These are phyloP conservation scores for Boletus speciosus DNA, from an alignment of 768 basidiomycete genomes.

Conservation along the genomic window DNA sequence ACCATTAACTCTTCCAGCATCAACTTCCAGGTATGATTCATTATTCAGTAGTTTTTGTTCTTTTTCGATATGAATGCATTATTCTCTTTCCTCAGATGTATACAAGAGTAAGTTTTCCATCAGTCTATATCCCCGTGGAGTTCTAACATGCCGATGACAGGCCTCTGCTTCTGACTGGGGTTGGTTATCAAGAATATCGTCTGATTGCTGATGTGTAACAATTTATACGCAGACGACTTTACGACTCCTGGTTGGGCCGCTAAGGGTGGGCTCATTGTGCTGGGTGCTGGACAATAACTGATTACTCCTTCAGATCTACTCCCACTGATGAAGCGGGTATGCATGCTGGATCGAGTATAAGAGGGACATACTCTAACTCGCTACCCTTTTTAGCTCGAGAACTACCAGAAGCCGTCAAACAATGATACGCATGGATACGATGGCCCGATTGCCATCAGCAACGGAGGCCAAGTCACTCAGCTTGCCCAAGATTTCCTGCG, in stretches of 20 bases:
- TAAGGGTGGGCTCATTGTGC: constrained; percentile 39
- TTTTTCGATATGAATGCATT: background rate
- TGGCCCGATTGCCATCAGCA: constrained; percentile 71
- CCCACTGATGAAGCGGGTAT: constrained; percentile 67
- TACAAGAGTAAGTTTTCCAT: constrained; percentile 44
- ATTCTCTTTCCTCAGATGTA: constrained; percentile 47
- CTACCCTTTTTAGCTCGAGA: constrained; percentile 49
- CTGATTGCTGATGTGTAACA: background rate
- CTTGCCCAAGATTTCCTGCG: constrained; percentile 70
- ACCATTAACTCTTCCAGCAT: constrained; percentile 40
- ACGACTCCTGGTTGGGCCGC: constrained; percentile 68
- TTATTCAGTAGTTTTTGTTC: background rate
- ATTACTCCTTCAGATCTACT: constrained; percentile 47
- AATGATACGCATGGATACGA: constrained; percentile 67
- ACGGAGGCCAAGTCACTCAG: constrained; percentile 60
- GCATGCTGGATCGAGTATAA: background rate
- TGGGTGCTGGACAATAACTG: background rate
- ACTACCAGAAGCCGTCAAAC: constrained; percentile 71
- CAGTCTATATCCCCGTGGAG: background rate
- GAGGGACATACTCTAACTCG: background rate
- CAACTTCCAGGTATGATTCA: constrained; percentile 52
- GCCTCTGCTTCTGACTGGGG: constrained; percentile 72
- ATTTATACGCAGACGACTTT: constrained; percentile 53
- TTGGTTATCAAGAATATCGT: constrained; percentile 26
- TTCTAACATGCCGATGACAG: constrained; percentile 25